A percentile compares a stretch with the other conserved stretches of the same genome.
Conservation (phyloP, 2,329 filamentous ascomycete genomes). For the Aspergillus puulaauensis region DNA sequence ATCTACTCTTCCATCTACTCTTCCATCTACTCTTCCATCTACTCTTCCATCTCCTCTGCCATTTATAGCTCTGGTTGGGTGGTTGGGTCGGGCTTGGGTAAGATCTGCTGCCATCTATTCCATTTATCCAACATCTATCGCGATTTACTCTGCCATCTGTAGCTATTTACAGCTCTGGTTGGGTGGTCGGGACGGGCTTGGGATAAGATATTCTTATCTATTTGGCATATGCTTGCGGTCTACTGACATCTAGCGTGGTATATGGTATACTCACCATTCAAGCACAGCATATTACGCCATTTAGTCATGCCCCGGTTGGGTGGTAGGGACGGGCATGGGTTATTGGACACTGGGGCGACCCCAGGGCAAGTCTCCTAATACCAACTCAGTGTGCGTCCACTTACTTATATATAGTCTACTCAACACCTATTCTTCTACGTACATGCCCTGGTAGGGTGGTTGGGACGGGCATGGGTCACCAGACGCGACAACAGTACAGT, state of each 20-base stretch:
- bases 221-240: too few relatives aligned
- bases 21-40: too few relatives aligned
- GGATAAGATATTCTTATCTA: too few relatives aligned
- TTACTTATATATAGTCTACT: too few relatives aligned
- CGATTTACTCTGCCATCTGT: not conserved
- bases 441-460: constrained; percentile 9
- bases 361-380: not conserved
- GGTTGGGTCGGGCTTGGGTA: constrained; percentile 13
- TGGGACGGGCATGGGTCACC: constrained; percentile 15
- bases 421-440: too few relatives aligned
- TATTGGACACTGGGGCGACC: not conserved
- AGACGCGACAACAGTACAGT: too few relatives aligned
- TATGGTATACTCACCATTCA: not conserved
- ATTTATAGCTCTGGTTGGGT: not conserved
- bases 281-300: too few relatives aligned
- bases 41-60: not conserved
- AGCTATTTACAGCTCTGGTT: not conserved
- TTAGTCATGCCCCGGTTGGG: constrained; percentile 7
- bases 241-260: too few relatives aligned
- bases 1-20: too few relatives aligned
- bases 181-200: not conserved
- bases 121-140: not conserved
- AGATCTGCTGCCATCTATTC: not conserved
- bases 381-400: too few relatives aligned
- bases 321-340: constrained; percentile 17